A percentile compares a stretch with the other conserved stretches of the same genome.
Conservation (phyloP, 2,329 filamentous ascomycete genomes). For the Verticillium nonalfalfae region DNA sequence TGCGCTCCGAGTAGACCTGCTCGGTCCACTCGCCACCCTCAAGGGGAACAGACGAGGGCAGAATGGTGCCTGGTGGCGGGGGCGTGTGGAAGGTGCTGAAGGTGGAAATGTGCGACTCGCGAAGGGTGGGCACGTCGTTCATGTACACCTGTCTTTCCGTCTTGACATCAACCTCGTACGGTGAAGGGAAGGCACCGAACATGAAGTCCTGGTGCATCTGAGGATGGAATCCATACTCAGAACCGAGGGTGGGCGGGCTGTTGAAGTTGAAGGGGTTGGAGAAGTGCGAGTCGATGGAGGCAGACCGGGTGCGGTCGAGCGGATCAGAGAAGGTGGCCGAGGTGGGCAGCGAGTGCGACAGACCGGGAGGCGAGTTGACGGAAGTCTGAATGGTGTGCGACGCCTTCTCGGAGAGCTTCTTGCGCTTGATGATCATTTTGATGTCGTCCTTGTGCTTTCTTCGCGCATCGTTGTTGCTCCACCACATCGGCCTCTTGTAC, state of each 20-base stretch:
- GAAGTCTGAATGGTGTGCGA: slow-evolving; percentile 49
- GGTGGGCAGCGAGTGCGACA: slow-evolving; percentile 76
- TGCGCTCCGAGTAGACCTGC: slow-evolving; percentile 60
- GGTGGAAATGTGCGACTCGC: slow-evolving; percentile 83
- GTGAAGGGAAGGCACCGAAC: slow-evolving; percentile 53
- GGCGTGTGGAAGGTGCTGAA: slow-evolving; percentile 88
- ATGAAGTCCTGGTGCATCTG: slow-evolving; percentile 58
- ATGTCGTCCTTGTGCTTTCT: slow-evolving; percentile 87
- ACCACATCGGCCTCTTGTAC: slow-evolving; percentile 96
- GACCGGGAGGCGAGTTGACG: slow-evolving; percentile 64
- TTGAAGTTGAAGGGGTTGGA: slow-evolving; percentile 69
- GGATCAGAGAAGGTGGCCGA: slow-evolving; percentile 75
- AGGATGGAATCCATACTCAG: slow-evolving; percentile 55
- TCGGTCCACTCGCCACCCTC: slow-evolving; percentile 63
- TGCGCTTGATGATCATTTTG: slow-evolving; percentile 96
- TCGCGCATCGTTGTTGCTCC: slow-evolving; percentile 86
- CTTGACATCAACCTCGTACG: slow-evolving; percentile 93
- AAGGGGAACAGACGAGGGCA: slow-evolving; percentile 52
- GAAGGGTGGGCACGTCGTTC: slow-evolving; percentile 78
- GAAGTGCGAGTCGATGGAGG: slow-evolving; percentile 75
- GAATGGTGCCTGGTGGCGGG: slow-evolving; percentile 60
- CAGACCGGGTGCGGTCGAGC: slow-evolving; percentile 65
- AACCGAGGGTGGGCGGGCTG: slow-evolving; percentile 44
- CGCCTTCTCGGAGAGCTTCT: slow-evolving; percentile 86
- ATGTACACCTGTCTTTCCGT: slow-evolving; percentile 92